Conservation (phyloP, 352 stramenopile genomes). For the Pythium aquatile region DNA sequence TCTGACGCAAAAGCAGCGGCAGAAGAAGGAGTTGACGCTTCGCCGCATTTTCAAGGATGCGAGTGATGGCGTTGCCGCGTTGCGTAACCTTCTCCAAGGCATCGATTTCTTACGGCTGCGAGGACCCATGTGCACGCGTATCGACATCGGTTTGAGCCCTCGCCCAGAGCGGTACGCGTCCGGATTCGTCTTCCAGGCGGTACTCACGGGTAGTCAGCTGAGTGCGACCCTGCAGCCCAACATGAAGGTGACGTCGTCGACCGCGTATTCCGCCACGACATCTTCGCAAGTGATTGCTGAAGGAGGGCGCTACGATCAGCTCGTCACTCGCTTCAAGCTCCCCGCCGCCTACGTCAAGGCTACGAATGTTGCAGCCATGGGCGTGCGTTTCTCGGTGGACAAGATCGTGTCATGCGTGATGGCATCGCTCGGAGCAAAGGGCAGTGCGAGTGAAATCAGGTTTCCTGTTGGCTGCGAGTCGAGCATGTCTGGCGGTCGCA, state of each 20-base stretch:
- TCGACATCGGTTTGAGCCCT: constrained; percentile 77
- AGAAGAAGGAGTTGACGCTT: constrained; percentile 66
- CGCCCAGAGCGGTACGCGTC: constrained; percentile 75
- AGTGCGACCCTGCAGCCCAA: constrained; percentile 8
- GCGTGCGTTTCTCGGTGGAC: constrained; percentile 83
- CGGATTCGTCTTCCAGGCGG: constrained; percentile 83
- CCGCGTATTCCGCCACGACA: constrained; percentile 33
- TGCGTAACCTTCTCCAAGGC: constrained; percentile 65
- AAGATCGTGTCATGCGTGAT: constrained; percentile 80
- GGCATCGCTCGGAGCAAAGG: constrained; percentile 39
- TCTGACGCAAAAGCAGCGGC: constrained; percentile 41
- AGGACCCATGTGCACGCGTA: constrained; percentile 54
- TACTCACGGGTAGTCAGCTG: constrained; percentile 43
- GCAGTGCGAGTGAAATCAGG: constrained; percentile 15
- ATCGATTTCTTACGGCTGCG: constrained; percentile 68
- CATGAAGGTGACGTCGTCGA: constrained; percentile 20
- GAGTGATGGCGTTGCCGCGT: constrained; percentile 55
- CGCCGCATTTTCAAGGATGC: constrained; percentile 68
- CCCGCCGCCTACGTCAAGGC: constrained; percentile 74
- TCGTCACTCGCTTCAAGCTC: constrained; percentile 84
- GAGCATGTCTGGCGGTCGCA: constrained; percentile 41
- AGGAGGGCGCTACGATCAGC: constrained; percentile 76
- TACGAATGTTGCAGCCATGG: constrained; percentile 71
- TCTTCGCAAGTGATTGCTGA: constrained; percentile 76
- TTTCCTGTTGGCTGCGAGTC: constrained; percentile 17